Conservation (phyloP, 305 asterid species). For the Striga hermonthica region DNA sequence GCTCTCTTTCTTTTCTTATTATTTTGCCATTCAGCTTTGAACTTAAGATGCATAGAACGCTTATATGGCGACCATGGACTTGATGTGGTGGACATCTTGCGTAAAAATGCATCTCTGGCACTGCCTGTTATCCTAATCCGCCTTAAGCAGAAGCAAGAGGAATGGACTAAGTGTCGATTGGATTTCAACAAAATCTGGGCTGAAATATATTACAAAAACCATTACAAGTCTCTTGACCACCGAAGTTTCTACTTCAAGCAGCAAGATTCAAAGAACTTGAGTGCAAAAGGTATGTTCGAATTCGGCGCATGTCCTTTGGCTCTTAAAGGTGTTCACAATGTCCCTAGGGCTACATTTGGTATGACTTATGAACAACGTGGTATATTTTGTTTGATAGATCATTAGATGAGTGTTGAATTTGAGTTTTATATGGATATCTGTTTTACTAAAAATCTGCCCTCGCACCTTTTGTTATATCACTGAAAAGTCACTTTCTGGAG, state of each 20-base stretch:
- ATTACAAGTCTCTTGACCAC: conserved; percentile 82
- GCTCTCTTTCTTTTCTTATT: conserved; percentile 4
- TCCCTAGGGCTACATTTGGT: neutral
- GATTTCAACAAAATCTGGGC: conserved; percentile 90
- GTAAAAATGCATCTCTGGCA: conserved; percentile 65
- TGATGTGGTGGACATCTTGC: conserved; percentile 85
- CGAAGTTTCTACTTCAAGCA: conserved; percentile 89
- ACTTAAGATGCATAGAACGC: conserved; percentile 89
- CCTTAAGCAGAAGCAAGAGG: conserved; percentile 92
- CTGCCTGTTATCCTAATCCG: conserved; percentile 86
- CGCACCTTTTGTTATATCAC: neutral
- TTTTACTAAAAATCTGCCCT: neutral
- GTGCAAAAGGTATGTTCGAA: conserved; percentile 79
- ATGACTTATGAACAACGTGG: neutral
- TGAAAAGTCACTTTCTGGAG: neutral
- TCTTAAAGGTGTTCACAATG: neutral
- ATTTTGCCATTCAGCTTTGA: conserved; percentile 45
- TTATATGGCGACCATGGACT: conserved; percentile 96
- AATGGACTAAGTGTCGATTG: conserved; percentile 76
- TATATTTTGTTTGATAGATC: conserved; percentile 5
- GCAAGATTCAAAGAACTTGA: conserved; percentile 81
- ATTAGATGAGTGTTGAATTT: conserved; percentile 4
- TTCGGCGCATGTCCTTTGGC: conserved; percentile 20
- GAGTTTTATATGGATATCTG: conserved; percentile 10
- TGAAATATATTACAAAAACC: conserved; percentile 78